These are phyloP conservation scores for Podospora pseudopauciseta DNA, from an alignment of 495 filamentous ascomycete species.

Conservation along the genomic window DNA sequence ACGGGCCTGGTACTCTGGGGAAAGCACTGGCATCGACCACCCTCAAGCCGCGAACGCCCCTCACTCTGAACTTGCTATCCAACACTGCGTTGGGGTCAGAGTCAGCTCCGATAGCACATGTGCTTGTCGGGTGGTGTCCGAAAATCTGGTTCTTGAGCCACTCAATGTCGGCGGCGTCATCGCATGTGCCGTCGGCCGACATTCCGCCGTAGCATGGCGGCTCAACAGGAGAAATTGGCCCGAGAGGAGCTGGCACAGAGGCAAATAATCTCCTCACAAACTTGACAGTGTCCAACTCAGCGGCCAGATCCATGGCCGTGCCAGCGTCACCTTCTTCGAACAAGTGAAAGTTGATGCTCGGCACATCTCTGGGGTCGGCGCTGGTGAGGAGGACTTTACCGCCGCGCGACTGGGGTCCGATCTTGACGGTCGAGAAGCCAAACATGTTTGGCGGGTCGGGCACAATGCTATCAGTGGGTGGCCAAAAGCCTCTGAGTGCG, in stretches of 20 bases:
- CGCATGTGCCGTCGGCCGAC: slow-evolving; percentile 48
- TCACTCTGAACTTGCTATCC: slow-evolving; percentile 50
- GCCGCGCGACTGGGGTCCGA: slow-evolving; percentile 32
- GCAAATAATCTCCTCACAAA: slow-evolving; percentile 44
- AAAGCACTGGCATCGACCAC: slow-evolving; percentile 58
- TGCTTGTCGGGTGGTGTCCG: slow-evolving; percentile 52
- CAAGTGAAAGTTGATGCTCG: slow-evolving; percentile 43
- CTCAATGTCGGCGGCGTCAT: slow-evolving; percentile 42
- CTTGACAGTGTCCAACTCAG: slow-evolving; percentile 53
- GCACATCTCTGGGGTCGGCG: slow-evolving; percentile 39
- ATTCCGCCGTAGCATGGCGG: slow-evolving; percentile 48
- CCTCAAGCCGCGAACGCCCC: slow-evolving; percentile 49
- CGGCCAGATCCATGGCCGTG: slow-evolving; percentile 33
- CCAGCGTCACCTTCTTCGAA: slow-evolving; percentile 30
- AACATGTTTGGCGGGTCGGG: slow-evolving; percentile 12
- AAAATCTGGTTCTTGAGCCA: slow-evolving; percentile 40
- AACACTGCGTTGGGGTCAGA: slow-evolving; percentile 49
- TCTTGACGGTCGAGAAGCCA: slow-evolving; percentile 20
- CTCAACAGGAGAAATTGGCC: slow-evolving; percentile 43
- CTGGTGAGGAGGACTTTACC: slow-evolving; percentile 39
- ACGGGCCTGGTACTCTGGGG: slow-evolving; percentile 52
- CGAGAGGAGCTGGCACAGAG: slow-evolving; percentile 28
- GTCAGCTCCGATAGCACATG: slow-evolving; percentile 51
- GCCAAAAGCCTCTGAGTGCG: slow-evolving; percentile 34
- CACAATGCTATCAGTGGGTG: slow-evolving; percentile 8